These are phyloP conservation scores for Ilyonectria robusta DNA, from an alignment of 2,329 filamentous ascomycete species.

Conservation along the genomic window DNA sequence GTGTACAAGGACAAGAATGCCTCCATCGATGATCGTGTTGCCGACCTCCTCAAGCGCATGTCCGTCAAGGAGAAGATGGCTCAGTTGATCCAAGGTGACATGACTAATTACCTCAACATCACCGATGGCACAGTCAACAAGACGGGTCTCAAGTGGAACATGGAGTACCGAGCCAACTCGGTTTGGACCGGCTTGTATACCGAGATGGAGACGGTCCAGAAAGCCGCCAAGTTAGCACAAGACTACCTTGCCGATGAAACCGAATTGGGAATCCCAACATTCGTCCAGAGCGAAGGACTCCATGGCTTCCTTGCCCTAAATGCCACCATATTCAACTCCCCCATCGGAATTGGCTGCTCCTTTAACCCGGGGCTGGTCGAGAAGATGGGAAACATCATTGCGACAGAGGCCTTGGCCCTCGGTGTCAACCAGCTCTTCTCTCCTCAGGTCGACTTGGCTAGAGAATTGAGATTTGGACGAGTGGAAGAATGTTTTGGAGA, in stretches of 20 bases:
- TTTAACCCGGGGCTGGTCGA: constrained; percentile 76
- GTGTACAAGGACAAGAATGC: constrained; percentile 76
- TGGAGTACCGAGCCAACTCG: constrained; percentile 75
- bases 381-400: constrained; percentile 77
- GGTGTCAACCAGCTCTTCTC: constrained; percentile 83
- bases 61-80: constrained; percentile 81
- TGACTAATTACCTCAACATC: constrained; percentile 81
- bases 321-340: constrained; percentile 85
- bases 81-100: constrained; percentile 78
- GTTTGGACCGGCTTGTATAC: constrained; percentile 81
- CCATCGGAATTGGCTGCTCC: constrained; percentile 79
- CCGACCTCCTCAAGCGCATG: constrained; percentile 80
- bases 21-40: constrained; percentile 73
- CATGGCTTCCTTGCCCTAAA: constrained; percentile 81
- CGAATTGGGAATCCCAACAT: constrained; percentile 74
- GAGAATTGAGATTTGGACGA: constrained; percentile 79
- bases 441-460: constrained; percentile 78
- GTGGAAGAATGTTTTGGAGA: constrained; percentile 83
- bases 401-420: constrained; percentile 74
- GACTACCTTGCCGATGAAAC: constrained; percentile 74
- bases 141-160: constrained; percentile 76
- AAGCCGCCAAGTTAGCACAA: constrained; percentile 75
- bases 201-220: constrained; percentile 72
- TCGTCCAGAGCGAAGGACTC: constrained; percentile 82
- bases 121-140: constrained; percentile 77